A percentile compares a stretch with the other conserved stretches of the same genome.
These are phyloP conservation scores for Mucor plumbeus DNA, from an alignment of 371 early-diverging fungal species.

Conservation along the genomic window DNA sequence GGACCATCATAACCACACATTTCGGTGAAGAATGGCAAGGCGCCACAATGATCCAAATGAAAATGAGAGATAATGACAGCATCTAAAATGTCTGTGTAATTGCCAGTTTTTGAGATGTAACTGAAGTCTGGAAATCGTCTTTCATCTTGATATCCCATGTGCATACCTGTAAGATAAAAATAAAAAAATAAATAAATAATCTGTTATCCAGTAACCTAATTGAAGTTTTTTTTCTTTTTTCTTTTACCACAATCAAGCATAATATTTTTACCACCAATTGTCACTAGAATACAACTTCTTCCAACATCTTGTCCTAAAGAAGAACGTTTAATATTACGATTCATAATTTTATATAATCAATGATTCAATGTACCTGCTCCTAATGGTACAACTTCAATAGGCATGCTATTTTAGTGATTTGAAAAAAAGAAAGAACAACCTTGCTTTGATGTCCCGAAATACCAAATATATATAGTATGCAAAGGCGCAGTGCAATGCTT, in stretches of 20 bases:
- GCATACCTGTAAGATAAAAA: constrained; percentile 68
- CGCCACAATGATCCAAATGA: constrained; percentile 98
- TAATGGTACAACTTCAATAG: constrained; percentile 36
- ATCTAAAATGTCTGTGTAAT: constrained; percentile 87
- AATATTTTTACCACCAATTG: constrained; percentile 87
- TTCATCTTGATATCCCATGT: constrained; percentile 98
- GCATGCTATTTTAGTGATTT: constrained; percentile 13
- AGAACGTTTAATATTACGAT: too few species aligned
- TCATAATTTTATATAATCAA: background rate
- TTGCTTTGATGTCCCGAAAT: background rate
- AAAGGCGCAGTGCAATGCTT: background rate
- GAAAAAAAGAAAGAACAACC: background rate
- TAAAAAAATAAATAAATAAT: background rate
- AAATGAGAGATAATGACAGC: constrained; percentile 95
- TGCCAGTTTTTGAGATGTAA: constrained; percentile 85
- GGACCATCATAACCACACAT: constrained; percentile 94
- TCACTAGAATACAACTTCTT: constrained; percentile 89
- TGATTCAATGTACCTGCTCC: constrained; percentile 30
- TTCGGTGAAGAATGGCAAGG: constrained; percentile 95
- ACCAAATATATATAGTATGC: background rate
- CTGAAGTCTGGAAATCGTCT: constrained; percentile 98
- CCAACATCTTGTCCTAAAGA: constrained; percentile 88
- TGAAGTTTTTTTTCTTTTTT: background rate
- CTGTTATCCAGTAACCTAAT: background rate
- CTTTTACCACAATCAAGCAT: constrained; percentile 94